These are phyloP conservation scores for Chytriomyces sp. DNA, from an alignment of 192 early-diverging fungal genomes.

Conservation along the genomic window DNA sequence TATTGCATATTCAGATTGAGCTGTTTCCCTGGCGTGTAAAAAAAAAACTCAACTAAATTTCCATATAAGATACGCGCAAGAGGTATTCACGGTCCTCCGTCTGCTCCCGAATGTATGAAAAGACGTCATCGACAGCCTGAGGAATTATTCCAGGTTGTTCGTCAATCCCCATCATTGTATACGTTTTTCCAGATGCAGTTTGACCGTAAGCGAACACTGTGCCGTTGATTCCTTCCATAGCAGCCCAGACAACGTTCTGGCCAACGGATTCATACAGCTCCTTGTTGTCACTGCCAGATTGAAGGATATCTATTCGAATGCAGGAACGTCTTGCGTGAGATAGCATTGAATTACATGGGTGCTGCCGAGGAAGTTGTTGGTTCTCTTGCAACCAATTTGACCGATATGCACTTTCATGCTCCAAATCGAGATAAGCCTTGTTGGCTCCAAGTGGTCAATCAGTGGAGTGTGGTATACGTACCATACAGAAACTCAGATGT, in stretches of 20 bases:
- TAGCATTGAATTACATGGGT: too few species aligned
- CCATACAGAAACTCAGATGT: conserved; percentile 27
- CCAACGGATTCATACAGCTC: conserved; percentile 53
- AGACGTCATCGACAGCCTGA: conserved; percentile 75
- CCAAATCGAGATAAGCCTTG: too few species aligned
- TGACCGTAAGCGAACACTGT: conserved; percentile 93
- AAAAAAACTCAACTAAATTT: conserved; percentile 67
- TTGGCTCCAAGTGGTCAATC: too few species aligned
- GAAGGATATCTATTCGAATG: conserved; percentile 59
- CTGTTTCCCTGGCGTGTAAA: not conserved
- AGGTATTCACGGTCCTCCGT: conserved; percentile 75
- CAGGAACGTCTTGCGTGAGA: too few species aligned
- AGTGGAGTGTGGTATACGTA: not conserved
- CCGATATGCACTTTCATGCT: too few species aligned
- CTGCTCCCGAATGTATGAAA: conserved; percentile 69
- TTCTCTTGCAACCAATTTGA: too few species aligned
- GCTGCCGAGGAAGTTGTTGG: too few species aligned
- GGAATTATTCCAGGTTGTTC: conserved; percentile 76
- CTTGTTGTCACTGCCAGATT: conserved; percentile 57
- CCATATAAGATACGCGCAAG: conserved; percentile 87
- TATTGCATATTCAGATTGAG: not conserved
- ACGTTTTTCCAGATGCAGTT: conserved; percentile 53
- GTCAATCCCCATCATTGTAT: conserved; percentile 66
- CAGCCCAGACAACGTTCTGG: conserved; percentile 58
- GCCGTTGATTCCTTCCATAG: conserved; percentile 92